Evolutionary conservation across 139 green algal genomes (phyloP), one percentile per base, ranked within the genome.

Genomic region (Astrephomene gubernaculifera): DNA sequence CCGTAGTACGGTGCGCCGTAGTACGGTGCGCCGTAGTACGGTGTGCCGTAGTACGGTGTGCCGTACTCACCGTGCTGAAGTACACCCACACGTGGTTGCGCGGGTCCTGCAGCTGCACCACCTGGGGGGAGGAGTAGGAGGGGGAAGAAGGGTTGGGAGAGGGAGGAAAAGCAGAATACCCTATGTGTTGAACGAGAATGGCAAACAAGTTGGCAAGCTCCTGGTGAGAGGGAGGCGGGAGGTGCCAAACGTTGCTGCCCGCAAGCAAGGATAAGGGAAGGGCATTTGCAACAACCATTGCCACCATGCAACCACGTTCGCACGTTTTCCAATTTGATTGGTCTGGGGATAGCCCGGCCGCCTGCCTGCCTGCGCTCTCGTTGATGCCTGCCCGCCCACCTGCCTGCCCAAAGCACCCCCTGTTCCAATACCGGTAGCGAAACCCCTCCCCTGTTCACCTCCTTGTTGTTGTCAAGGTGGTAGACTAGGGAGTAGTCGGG

Each of bases 31-130:
- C n/a, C n/a, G n/a, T n/a, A n/a, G n/a, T n/a, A n/a, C n/a, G n/a
- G n/a, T n/a, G n/a, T n/a, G n/a, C n/a, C n/a, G n/a, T n/a, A n/a
- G n/a, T n/a, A n/a, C n/a, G n/a, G n/a, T n/a, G n/a, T n/a, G n/a
- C 29, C 29, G 27, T 36, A 31, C 70, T 61, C 70, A 78, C 70
- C 70, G 70, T 78, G 10, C 43, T 35, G 70, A 78, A 78, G 70
- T 78, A 78, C 41, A 78, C 61, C 70, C 70, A 78, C n/a, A 78
- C 70, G 41, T 78, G 70, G 39, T 78, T 78, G 70, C 61, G 44
- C 17, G 70, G 70, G 44, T 78, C 70, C 39, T 78, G 70, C 43
- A 78, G 43, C 44, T 78, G 70, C 44, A 19, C 14, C 44, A 78
- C 70, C 70, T 78, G 70, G 49, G 49, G 49, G 12, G 49, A 17